Evolutionary conservation across 2,329 filamentous ascomycete genomes (phyloP), one percentile per base, ranked within the genome.

Genomic region (Huntiella abstrusa): DNA sequence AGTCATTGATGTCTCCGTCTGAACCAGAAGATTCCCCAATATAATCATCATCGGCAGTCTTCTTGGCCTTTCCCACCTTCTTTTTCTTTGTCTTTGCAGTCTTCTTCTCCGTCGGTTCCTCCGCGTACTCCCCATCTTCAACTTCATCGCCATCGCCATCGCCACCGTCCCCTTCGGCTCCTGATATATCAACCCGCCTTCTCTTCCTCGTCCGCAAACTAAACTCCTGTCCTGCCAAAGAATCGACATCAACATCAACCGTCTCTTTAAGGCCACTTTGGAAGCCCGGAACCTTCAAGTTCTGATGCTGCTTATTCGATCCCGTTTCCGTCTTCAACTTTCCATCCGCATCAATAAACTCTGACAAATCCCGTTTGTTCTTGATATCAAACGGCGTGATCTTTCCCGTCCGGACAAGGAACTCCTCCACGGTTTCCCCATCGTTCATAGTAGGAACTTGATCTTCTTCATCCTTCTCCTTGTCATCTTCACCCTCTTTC

Each of bases 341-440:
- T 33, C 61, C 55, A 13, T 69, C 54, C 34, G 71, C 67, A 42
- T 82, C 82, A 22, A 49, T 35, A 4, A 49, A 40, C 48, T 85
- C 80, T 57, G 94, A 86, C 77, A 68, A 3, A 71, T 75, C 22
- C 73, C 66, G 3, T 68, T 68, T 1, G 54, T 93, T 73, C 52
- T 80, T 83, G 5, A 49, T 33, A 33, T 86, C 83, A 56, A 98
- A 98, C 0, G 91, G 91, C 0, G 91, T 98, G 54, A 98, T 96
- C 63, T 96, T 96, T 51, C 91, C 91, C 0, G 88, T 98, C 22
- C 91, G 77, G 42, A 98, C 91, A 41, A 98, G 71, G 58, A 83
- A 98, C 41, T 94, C 87, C 43, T 87, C 75, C 51, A 84, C 77
- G 17, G 74, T 85, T 64, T 96, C 91, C 50, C 83, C 83, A 4